Evolutionary conservation across 1,284 basidiomycete genomes (phyloP), one percentile per base, ranked within the genome.

Genomic region (Flammula alnicola): DNA sequence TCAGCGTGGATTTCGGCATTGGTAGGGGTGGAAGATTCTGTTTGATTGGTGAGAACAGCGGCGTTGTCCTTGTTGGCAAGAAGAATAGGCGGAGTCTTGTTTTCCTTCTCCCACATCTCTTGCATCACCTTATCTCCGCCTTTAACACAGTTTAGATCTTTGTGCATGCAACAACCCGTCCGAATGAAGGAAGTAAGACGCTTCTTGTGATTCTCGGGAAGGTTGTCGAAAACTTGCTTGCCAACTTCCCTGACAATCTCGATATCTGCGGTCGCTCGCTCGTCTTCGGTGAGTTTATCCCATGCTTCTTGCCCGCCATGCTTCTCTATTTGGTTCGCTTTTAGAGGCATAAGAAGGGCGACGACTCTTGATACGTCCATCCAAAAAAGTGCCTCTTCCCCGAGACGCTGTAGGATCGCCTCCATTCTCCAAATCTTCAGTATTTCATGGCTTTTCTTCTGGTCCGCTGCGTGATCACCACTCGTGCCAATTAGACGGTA

Each of bases 131-230:
- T 43, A 35, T 62, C 60, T 0, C 74, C 69, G 1, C 64, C 70
- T 41, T 68, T 68, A 20, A 72, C 58, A 11, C 55, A 47, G 50
- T 76, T 76, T 9, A 67, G 55, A 9, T 73, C 71, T 49, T 76
- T 76, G 54, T 76, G 74, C 66, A 71, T 71, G 30, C 63, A 63
- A 50, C 74, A 76, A 0, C 73, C 69, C 5, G 57, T 55, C 58
- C 65, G 65, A 17, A 72, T 47, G 49, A 72, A 71, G 1, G 65
- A 49, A 16, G 48, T 37, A 1, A 64, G 12, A 2, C 26, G 16
- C 1, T 43, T 42, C 22, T 58, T 37, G 14, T 68, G 63, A 0
- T 52, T 50, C 1, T 46, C 51, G 0, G 57, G 33, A 2, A 69
- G 54, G 16, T 16, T 8, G 1, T 57, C 49, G 26, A 57, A 65